Percentiles rank a stretch among this genome's conserved stretches.
phyloP scores from a whole-genome alignment of 108 stramenopile genomes.

The Nannochloropsis gaditana region DNA sequence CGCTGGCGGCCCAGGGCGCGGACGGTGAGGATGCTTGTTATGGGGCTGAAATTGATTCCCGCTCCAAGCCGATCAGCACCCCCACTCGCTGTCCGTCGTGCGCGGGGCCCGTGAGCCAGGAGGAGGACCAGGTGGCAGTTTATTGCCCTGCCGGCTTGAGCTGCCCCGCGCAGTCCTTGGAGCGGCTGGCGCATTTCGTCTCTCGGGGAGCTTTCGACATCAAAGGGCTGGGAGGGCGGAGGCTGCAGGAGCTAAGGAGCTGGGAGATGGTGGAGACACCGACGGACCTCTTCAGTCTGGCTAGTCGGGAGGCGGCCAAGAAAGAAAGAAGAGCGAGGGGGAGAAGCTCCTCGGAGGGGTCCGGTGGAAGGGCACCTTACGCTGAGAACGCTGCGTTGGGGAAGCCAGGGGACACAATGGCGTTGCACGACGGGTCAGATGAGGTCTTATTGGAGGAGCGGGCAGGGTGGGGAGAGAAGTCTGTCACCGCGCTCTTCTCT shows the following conservation, averaged over 20 bases:
- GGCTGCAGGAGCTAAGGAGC: background rate
- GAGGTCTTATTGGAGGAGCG: conserved; percentile 1
- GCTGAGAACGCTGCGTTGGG: background rate
- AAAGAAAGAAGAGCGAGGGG: background rate
- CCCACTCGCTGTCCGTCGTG: conserved; percentile 35
- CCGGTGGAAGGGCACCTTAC: too few relatives aligned
- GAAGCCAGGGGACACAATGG: background rate
- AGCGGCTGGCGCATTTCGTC: conserved; percentile 33
- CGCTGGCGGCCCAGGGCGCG: background rate
- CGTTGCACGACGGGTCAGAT: background rate
- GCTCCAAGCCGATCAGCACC: background rate
- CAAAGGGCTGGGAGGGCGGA: conserved; percentile 23
- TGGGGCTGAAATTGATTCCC: background rate
- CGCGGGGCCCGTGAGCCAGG: conserved; percentile 24
- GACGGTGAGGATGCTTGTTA: background rate
- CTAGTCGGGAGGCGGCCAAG: background rate
- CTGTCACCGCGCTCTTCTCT: background rate
- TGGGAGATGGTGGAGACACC: background rate
- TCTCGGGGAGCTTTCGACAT: conserved; percentile 43
- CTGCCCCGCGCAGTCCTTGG: conserved; percentile 41
- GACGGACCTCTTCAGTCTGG: background rate
- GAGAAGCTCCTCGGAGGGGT: too few relatives aligned
- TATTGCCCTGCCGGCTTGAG: conserved; percentile 43
- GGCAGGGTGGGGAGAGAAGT: background rate
- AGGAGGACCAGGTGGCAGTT: conserved; percentile 30